These are phyloP conservation scores for Cryphonectria naterciae DNA, from an alignment of 2,329 filamentous ascomycete species.

Conservation along the genomic window DNA sequence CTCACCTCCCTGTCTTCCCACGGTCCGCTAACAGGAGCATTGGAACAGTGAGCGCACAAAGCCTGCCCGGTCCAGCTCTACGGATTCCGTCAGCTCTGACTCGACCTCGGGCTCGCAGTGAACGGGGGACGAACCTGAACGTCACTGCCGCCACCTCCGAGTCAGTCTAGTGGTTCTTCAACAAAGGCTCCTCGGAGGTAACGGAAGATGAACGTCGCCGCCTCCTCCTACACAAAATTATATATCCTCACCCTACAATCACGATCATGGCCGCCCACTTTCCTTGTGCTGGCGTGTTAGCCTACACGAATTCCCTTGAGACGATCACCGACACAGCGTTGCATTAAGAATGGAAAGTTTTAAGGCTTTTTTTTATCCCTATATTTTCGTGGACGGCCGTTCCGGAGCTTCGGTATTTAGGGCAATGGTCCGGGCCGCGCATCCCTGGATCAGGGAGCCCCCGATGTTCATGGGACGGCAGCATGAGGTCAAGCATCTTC, in stretches of 20 bases:
- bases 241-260: not conserved
- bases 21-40: not conserved
- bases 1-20: not conserved
- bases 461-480: not conserved
- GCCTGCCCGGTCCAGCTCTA: conserved; percentile 26
- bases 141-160: not conserved
- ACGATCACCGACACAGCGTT: not conserved
- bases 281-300: not conserved
- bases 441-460: not conserved
- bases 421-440: not conserved
- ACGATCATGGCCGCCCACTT: not conserved
- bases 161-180: not conserved
- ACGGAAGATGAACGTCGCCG: not conserved
- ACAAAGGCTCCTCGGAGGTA: not conserved
- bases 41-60: conserved; percentile 29
- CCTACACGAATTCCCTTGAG: not conserved
- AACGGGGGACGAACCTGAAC: not conserved
- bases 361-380: not conserved
- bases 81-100: conserved; percentile 27
- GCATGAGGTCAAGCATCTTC: not conserved
- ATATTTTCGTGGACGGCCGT: not conserved
- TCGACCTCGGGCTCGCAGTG: conserved; percentile 30
- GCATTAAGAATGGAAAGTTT: not conserved
- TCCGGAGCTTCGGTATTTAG: not conserved
- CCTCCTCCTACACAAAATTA: not conserved